A percentile compares a stretch with the other conserved stretches of the same genome.
These are phyloP conservation scores for Typha latifolia DNA, from an alignment of 176 grass and related monocot species.

Conservation along the genomic window DNA sequence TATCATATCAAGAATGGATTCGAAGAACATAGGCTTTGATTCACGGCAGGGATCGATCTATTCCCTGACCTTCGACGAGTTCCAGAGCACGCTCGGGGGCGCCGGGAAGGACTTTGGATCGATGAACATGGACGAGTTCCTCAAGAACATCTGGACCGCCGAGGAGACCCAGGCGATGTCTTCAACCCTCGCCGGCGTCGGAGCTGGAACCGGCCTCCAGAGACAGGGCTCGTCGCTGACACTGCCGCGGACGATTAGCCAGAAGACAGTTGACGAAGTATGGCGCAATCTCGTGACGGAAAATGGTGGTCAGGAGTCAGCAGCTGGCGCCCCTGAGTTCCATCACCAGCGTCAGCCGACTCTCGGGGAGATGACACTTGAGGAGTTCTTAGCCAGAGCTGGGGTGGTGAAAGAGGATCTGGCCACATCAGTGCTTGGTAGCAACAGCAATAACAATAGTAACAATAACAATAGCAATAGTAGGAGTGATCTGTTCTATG, in stretches of 20 bases:
- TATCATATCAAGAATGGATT: too few relatives aligned
- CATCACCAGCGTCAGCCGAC: slow-evolving; percentile 40
- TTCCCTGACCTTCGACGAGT: slow-evolving; percentile 73
- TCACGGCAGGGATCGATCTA: slow-evolving; percentile 60
- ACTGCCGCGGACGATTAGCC: slow-evolving; percentile 61
- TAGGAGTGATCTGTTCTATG: slow-evolving; percentile 24
- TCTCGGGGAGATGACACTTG: slow-evolving; percentile 85
- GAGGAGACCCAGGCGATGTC: slow-evolving; percentile 81
- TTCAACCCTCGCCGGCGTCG: slow-evolving; percentile 7
- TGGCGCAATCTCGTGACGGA: slow-evolving; percentile 63
- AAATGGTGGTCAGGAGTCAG: not conserved
- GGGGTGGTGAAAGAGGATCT: slow-evolving; percentile 55
- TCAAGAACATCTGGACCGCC: slow-evolving; percentile 90
- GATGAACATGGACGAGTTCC: slow-evolving; percentile 96
- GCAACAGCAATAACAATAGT: slow-evolving; percentile 9
- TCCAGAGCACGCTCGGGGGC: slow-evolving; percentile 64
- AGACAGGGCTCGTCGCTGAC: slow-evolving; percentile 56
- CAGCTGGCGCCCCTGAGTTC: not conserved
- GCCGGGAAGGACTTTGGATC: slow-evolving; percentile 72
- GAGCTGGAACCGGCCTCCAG: slow-evolving; percentile 27
- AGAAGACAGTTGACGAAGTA: slow-evolving; percentile 81
- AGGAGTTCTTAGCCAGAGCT: slow-evolving; percentile 78
- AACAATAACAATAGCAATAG: slow-evolving; percentile 8
- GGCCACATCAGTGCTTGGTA: slow-evolving; percentile 10
- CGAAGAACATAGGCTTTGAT: too few relatives aligned